A percentile compares a stretch with the other conserved stretches of the same genome.
These are phyloP conservation scores for Wickerhamomyces rabaulensis DNA, from an alignment of 805 yeast genomes.

Conservation along the genomic window DNA sequence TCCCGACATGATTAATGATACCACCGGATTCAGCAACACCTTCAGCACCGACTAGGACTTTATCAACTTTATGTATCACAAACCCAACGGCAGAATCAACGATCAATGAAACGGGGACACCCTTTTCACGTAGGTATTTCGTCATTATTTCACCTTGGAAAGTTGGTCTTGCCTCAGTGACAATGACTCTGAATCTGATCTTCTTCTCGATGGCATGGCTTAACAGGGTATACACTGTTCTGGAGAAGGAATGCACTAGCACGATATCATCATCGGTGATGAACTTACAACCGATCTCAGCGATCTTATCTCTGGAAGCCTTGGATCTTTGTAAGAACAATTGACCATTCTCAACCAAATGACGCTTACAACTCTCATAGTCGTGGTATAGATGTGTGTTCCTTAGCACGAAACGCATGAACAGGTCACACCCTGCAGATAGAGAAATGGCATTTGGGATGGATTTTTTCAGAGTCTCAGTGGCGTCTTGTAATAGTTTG, in stretches of 20 bases:
- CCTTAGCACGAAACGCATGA: slow-evolving; percentile 87
- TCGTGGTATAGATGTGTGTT: slow-evolving; percentile 84
- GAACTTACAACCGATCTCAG: slow-evolving; percentile 81
- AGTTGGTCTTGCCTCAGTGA: slow-evolving; percentile 90
- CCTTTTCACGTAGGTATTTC: slow-evolving; percentile 53
- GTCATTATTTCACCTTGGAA: slow-evolving; percentile 74
- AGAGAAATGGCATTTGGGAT: slow-evolving; percentile 90
- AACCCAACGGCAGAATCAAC: slow-evolving; percentile 94
- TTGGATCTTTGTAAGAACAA: slow-evolving; percentile 88
- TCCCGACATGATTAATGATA: slow-evolving; percentile 90
- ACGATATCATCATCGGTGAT: slow-evolving; percentile 90
- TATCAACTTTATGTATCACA: slow-evolving; percentile 85
- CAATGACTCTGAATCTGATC: slow-evolving; percentile 82
- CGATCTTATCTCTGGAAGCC: slow-evolving; percentile 81
- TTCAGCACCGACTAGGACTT: slow-evolving; percentile 95
- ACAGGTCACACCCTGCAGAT: slow-evolving; percentile 96
- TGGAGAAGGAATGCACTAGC: slow-evolving; percentile 84
- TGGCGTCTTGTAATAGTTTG: slow-evolving; percentile 71
- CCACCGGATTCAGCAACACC: slow-evolving; percentile 99
- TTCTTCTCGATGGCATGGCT: slow-evolving; percentile 71
- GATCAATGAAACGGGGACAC: slow-evolving; percentile 82
- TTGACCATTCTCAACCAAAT: slow-evolving; percentile 90
- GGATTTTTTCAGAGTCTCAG: slow-evolving; percentile 64
- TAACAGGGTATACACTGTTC: slow-evolving; percentile 80
- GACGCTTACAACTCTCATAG: slow-evolving; percentile 90